Conservation (phyloP, 768 basidiomycete genomes). For the Boletus coccyginus region DNA sequence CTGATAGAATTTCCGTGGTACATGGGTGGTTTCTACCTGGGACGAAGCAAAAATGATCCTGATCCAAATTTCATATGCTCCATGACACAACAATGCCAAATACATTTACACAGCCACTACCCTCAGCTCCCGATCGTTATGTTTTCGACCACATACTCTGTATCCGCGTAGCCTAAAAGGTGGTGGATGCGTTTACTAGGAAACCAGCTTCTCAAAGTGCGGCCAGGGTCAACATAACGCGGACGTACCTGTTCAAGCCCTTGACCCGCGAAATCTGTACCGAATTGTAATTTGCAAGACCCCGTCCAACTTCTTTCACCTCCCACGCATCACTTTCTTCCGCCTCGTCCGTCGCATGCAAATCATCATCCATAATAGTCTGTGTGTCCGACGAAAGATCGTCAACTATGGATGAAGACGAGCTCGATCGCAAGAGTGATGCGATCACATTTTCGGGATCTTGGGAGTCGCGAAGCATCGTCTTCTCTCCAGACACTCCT, state of each 20-base stretch:
- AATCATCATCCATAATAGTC: conserved; percentile 33
- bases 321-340: conserved; percentile 58
- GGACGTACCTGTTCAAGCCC: conserved; percentile 84
- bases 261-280: conserved; percentile 86
- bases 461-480: conserved; percentile 21
- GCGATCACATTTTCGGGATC: conserved; percentile 28
- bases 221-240: not conserved
- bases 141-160: conserved; percentile 96
- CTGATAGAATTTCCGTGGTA: conserved; percentile 80
- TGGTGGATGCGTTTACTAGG: conserved; percentile 75
- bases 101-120: conserved; percentile 46
- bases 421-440: conserved; percentile 37
- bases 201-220: conserved; percentile 8
- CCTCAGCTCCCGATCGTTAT: conserved; percentile 62
- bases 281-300: conserved; percentile 94
- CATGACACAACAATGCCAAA: conserved; percentile 26
- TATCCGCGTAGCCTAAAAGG: conserved; percentile 89
- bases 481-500: conserved; percentile 23
- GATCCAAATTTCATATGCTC: conserved; percentile 3
- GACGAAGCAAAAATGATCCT: conserved; percentile 7
- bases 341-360: conserved; percentile 24
- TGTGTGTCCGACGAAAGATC: conserved; percentile 23
- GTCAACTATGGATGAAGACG: conserved; percentile 33
- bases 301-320: conserved; percentile 87
- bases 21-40: conserved; percentile 52